Evolutionary conservation across 352 stramenopile species (phyloP), one percentile per base, ranked within the genome.

Genomic region (Albugo laibachii): DNA sequence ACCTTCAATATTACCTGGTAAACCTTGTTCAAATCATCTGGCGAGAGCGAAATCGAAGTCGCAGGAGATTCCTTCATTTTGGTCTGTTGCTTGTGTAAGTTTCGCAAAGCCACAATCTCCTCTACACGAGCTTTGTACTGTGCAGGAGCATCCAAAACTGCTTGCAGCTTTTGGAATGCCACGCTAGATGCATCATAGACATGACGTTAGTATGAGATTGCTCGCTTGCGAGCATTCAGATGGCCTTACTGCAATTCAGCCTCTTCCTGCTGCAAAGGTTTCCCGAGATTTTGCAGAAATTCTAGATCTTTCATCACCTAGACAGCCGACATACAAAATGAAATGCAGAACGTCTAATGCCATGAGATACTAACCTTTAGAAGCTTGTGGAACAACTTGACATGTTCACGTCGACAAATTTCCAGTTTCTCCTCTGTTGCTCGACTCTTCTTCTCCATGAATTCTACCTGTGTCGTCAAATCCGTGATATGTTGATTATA

Each of bases 61-160:
- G 59, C 41, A 16, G 14, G 8, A 24, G 16, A 24, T 19, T 43
- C 20, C 19, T 59, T 45, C 5, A 44, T 34, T 13, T 42, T n/a
- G 3, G 63, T 56, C 0, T 69, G 46, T n/a, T 61, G 45, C 38
- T 80, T 69, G 35, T 87, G 73, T 38, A 87, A 64, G 24, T 65
- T 62, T 51, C 87, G 71, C 11, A 86, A 58, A 18, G 79, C 66
- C 36, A 85, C 70, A 2, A 63, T 65, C 36, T 92, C 75, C 46
- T 86, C 83, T 24, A 92, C 54, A 31, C 77, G 79, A 0, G 79
- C 79, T 56, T 92, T 92, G 70, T 87, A 92, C 45, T 92, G 79
- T 1, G 62, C 73, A n/a, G 75, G 76, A 15, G 75, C 67, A 54
- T 92, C 65, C 45, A 92, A 55, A 48, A 88, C 53, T 41, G 59